Evolutionary conservation across 805 yeast species (phyloP).

Genomic region (Kazachstania bromeliacearum): DNA sequence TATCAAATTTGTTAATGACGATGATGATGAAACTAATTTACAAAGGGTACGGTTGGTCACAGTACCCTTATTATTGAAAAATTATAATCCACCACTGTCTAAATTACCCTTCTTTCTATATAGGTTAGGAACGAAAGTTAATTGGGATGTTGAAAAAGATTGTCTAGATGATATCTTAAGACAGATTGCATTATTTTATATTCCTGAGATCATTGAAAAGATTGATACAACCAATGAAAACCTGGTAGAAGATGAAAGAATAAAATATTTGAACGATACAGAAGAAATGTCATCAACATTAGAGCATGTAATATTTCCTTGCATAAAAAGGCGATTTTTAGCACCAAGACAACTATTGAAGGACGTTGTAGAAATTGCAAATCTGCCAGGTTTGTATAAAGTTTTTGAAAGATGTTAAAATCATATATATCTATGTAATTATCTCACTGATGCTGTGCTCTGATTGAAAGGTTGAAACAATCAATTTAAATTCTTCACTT

Average conservation of each 20-base stretch:
- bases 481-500: slow-evolving; percentile 10
- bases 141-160: slow-evolving; percentile 57
- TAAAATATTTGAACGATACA: slow-evolving; percentile 9
- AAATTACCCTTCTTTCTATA: slow-evolving; percentile 63
- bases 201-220: slow-evolving; percentile 45
- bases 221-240: slow-evolving; percentile 10
- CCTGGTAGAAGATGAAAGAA: neutral
- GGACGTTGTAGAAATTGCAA: slow-evolving; percentile 77
- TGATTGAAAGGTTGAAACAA: slow-evolving; percentile 16
- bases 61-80: slow-evolving; percentile 62
- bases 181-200: slow-evolving; percentile 64
- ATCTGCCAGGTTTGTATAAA: slow-evolving; percentile 78
- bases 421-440: slow-evolving; percentile 1
- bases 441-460: slow-evolving; percentile 12
- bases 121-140: slow-evolving; percentile 46
- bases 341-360: slow-evolving; percentile 46
- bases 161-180: slow-evolving; percentile 59
- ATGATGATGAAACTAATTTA: slow-evolving; percentile 23
- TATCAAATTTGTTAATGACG: slow-evolving; percentile 33
- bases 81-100: slow-evolving; percentile 49
- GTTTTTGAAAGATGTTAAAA: slow-evolving; percentile 83
- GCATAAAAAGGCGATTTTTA: slow-evolving; percentile 49
- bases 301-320: slow-evolving; percentile 58
- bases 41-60: slow-evolving; percentile 33
- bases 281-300: slow-evolving; percentile 32